Evolutionary conservation across 352 stramenopile genomes (phyloP).

Genomic region (Phytophthora sansomeana): DNA sequence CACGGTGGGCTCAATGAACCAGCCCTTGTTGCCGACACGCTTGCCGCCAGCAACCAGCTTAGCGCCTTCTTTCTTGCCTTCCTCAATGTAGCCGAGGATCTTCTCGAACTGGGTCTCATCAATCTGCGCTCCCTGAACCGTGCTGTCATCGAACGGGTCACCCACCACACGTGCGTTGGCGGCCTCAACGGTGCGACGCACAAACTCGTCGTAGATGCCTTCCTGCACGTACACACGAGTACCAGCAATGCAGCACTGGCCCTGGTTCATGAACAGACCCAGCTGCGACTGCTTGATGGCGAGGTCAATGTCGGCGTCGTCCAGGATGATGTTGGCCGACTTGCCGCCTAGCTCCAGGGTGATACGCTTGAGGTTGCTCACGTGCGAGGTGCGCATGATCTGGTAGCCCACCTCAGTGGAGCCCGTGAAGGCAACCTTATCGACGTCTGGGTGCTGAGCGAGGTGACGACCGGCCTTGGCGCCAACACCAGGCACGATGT

Average conservation of each 20-base stretch:
- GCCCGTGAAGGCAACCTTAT: conserved; percentile 88
- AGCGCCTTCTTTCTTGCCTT: conserved; percentile 84
- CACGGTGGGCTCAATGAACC: conserved; percentile 94
- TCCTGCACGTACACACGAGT: conserved; percentile 88
- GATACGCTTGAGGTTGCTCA: conserved; percentile 75
- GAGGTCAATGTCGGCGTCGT: conserved; percentile 69
- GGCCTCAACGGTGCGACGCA: conserved; percentile 52
- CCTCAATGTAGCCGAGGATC: conserved; percentile 84
- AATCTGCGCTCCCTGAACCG: conserved; percentile 61
- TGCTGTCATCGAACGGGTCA: conserved; percentile 52
- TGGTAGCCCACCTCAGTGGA: conserved; percentile 65
- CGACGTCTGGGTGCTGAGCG: conserved; percentile 53
- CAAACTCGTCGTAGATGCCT: conserved; percentile 86
- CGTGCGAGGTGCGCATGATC: conserved; percentile 61
- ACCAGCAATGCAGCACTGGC: conserved; percentile 87
- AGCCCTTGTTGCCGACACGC: conserved; percentile 64
- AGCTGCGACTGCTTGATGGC: conserved; percentile 52
- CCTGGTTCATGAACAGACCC: conserved; percentile 85
- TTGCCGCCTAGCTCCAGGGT: conserved; percentile 83
- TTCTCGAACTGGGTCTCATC: conserved; percentile 75
- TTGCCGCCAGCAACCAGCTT: conserved; percentile 80
- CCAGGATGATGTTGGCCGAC: conserved; percentile 73
- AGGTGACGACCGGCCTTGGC: conserved; percentile 46
- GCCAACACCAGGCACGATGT: conserved; percentile 73
- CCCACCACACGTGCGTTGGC: conserved; percentile 63